Evolutionary conservation across 2,329 filamentous ascomycete species (phyloP), one percentile per base, ranked within the genome.

Genomic region (Venturia pyrina): DNA sequence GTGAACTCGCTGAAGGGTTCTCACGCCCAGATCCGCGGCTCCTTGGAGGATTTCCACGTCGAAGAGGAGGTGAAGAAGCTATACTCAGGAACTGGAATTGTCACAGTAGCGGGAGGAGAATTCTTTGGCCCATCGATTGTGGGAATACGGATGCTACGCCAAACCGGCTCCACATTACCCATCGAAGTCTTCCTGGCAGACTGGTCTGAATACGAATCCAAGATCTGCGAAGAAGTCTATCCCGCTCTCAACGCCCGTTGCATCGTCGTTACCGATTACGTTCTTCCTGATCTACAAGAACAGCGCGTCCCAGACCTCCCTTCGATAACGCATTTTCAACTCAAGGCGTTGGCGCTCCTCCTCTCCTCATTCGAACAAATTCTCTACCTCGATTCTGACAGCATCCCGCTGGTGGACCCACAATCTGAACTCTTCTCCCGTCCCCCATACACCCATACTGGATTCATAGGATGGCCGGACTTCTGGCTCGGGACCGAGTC

Each of bases 321-420:
- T 10, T 69, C 74, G 15, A 75, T 82, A 62, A 70, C 73, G 19
- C 75, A 77, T 56, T 82, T 79, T 70, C 80, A 82, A 68, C 76
- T 79, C 69, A 83, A 83, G 68, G 72, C 75, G 1, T 77, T 82
- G 43, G 77, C 80, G 0, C 78, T 82, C 70, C 72, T 82, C 6
- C 80, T 82, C 69, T 81, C 79, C 8, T 79, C 78, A 0, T 83
- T 82, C 65, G 77, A 80, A 67, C 74, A 80, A 34, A 74, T 82
- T 11, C 73, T 83, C 5, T 82, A 81, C 69, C 71, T 82, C 19
- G 81, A 82, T 65, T 79, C 78, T 1, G 80, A 82, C 62, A 75
- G 76, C 50, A 79, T 82, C 46, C 77, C 80, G 0, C 66, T 82
- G 2, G 69, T 74, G 6, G 72, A 76, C 28, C 80, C 80, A 0